Evolutionary conservation across 2,329 filamentous ascomycete genomes (phyloP).

Genomic region (Cladosporium sphaerospermum): DNA sequence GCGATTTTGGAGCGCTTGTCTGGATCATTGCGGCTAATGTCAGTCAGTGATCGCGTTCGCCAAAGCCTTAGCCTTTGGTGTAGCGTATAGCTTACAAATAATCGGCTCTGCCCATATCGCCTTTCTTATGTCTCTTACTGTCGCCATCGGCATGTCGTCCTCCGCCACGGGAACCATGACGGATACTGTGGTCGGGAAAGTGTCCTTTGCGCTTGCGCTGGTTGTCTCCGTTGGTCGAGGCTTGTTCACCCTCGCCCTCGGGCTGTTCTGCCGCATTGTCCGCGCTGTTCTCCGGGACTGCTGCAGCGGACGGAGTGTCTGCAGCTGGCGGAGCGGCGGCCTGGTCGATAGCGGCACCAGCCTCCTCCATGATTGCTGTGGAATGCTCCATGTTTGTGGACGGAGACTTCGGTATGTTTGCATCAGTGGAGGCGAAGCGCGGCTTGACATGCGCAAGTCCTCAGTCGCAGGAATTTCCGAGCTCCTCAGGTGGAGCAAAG

Average conservation of each 20-base stretch:
- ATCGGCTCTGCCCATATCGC: slow-evolving; percentile 60
- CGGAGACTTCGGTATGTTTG: background rate
- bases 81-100: slow-evolving; percentile 49
- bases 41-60: slow-evolving; percentile 33
- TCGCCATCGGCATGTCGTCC: slow-evolving; percentile 22
- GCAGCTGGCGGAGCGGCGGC: slow-evolving; percentile 12
- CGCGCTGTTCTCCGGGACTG: background rate
- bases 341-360: slow-evolving; percentile 18
- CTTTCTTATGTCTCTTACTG: slow-evolving; percentile 47
- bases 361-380: slow-evolving; percentile 27
- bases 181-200: slow-evolving; percentile 21
- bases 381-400: slow-evolving; percentile 27
- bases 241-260: slow-evolving; percentile 10
- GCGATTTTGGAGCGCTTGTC: slow-evolving; percentile 42
- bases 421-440: slow-evolving; percentile 12
- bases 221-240: slow-evolving; percentile 11
- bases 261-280: background rate
- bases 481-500: background rate
- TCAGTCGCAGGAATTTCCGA: slow-evolving; percentile 10
- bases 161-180: slow-evolving; percentile 17
- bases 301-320: slow-evolving; percentile 3
- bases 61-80: background rate
- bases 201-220: slow-evolving; percentile 26
- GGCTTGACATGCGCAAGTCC: no score
- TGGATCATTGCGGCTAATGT: slow-evolving; percentile 37